A percentile compares a stretch with the other conserved stretches of the same genome.
Evolutionary conservation across 2,329 filamentous ascomycete species (phyloP).

Genomic region (Tolypocladium sp.): DNA sequence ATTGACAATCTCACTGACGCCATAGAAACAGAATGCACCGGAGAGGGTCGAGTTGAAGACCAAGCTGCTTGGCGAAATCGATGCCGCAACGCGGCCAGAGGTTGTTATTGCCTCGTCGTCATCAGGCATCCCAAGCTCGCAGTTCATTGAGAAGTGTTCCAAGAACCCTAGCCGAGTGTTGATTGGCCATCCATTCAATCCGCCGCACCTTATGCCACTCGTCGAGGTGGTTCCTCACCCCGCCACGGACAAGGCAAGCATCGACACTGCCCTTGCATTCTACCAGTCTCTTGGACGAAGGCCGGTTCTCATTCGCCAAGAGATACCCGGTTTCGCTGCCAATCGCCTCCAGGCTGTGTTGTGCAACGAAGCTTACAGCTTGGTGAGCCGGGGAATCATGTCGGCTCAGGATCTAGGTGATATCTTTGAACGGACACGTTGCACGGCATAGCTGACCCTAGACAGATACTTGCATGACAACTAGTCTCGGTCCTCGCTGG

Average conservation of each 20-base stretch:
- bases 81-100: conserved; percentile 14
- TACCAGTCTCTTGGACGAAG: neutral
- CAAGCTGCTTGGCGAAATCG: conserved; percentile 23
- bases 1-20: too few species aligned
- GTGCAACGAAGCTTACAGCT: conserved; percentile 22
- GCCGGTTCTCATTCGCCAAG: neutral
- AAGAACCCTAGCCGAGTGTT: conserved; percentile 22
- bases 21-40: conserved; percentile 20
- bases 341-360: conserved; percentile 31
- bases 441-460: too few species aligned
- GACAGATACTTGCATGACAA: conserved; percentile 8
- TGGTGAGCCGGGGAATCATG: conserved; percentile 21
- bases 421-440: too few species aligned
- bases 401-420: conserved; percentile 13
- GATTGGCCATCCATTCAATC: conserved; percentile 38
- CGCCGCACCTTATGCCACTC: conserved; percentile 36
- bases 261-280: neutral
- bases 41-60: conserved; percentile 29
- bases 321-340: conserved; percentile 28
- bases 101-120: conserved; percentile 30
- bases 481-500: conserved; percentile 10
- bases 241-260: conserved; percentile 12
- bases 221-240: conserved; percentile 33
- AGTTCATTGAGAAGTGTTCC: conserved; percentile 4
- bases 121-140: conserved; percentile 20